Conservation (phyloP, 106 monocot species). For the Dendrobium huoshanense region DNA sequence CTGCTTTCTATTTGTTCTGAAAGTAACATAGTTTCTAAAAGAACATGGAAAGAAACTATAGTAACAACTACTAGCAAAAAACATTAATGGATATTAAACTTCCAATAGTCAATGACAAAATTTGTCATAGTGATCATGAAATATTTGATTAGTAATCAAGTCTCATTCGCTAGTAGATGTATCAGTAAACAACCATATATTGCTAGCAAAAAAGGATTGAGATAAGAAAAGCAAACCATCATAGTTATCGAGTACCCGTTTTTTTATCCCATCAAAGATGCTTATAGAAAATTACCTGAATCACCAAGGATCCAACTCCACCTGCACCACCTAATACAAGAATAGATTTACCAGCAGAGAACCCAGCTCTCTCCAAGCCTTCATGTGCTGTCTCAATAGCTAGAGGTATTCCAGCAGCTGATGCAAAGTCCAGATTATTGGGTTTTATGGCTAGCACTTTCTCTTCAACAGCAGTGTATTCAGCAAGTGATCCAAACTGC, state of each 20-base stretch:
- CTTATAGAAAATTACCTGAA: conserved; percentile 49
- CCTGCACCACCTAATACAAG: conserved; percentile 92
- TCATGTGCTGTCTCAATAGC: conserved; percentile 77
- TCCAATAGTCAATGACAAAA: too few species aligned
- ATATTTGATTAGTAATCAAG: too few species aligned
- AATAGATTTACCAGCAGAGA: conserved; percentile 73
- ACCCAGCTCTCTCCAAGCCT: conserved; percentile 67
- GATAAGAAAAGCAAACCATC: too few species aligned
- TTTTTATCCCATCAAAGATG: not conserved
- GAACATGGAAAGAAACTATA: too few species aligned
- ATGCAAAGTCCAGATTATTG: conserved; percentile 55
- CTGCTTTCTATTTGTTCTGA: too few species aligned
- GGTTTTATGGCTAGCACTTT: conserved; percentile 74
- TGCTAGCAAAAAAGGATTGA: too few species aligned
- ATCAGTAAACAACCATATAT: too few species aligned
- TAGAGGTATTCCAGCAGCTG: conserved; percentile 76
- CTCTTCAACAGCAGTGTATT: conserved; percentile 91
- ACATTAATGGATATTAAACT: too few species aligned
- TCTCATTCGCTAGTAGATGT: too few species aligned
- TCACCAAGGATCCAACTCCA: conserved; percentile 86
- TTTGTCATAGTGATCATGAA: too few species aligned
- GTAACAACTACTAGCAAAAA: too few species aligned
- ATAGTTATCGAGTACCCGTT: not conserved
- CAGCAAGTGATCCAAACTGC: conserved; percentile 74
- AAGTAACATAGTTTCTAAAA: too few species aligned